A percentile compares a stretch with the other conserved stretches of the same genome.
Evolutionary conservation across 169 alveolate genomes (phyloP).

Genomic region (Perkinsus olseni): DNA sequence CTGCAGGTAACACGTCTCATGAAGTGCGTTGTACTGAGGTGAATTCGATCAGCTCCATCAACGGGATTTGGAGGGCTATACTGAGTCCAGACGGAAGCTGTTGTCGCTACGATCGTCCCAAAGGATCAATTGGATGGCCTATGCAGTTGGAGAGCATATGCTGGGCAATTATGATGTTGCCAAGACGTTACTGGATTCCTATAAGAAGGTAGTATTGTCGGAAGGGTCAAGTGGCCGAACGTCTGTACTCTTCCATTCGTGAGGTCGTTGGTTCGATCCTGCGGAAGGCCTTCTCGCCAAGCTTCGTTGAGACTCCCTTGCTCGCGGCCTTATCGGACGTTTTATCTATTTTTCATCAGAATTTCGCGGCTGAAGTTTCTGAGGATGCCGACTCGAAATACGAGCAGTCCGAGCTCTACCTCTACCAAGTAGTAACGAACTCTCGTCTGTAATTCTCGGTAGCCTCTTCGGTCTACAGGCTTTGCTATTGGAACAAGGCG

Average conservation of each 20-base stretch:
- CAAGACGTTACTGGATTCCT: not conserved
- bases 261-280: not conserved
- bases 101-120: constrained; percentile 36
- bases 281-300: not conserved
- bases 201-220: not conserved
- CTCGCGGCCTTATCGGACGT: not conserved
- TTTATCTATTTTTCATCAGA: not conserved
- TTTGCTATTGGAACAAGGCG: not conserved
- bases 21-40: too few species aligned
- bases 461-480: not conserved
- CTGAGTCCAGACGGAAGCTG: constrained; percentile 44
- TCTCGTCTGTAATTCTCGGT: not conserved
- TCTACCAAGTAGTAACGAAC: not conserved
- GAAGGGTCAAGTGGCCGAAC: not conserved
- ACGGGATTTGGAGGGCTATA: constrained; percentile 55
- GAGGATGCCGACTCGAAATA: constrained; percentile 1
- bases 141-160: constrained; percentile 52
- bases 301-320: too few species aligned
- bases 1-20: constrained; percentile 20
- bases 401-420: not conserved
- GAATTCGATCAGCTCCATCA: constrained; percentile 23
- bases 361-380: not conserved
- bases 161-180: not conserved
- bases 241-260: not conserved
- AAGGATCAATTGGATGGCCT: constrained; percentile 48